A percentile compares a stretch with the other conserved stretches of the same genome.
These are phyloP conservation scores for Arxiozyma slooffiae DNA, from an alignment of 1,139 yeast species.

Conservation along the genomic window DNA sequence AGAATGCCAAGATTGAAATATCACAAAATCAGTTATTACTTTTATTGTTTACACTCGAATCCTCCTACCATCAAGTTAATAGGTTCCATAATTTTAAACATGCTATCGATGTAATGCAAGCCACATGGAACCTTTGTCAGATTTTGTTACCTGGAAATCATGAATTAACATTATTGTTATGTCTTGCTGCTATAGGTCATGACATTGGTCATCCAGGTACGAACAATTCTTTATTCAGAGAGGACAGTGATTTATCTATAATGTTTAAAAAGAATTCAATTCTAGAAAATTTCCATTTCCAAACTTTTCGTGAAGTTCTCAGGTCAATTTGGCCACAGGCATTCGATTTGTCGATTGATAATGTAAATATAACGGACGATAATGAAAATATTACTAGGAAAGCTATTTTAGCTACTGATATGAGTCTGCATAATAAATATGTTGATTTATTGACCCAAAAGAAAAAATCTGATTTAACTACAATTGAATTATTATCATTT, in stretches of 20 bases:
- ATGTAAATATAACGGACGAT: not conserved
- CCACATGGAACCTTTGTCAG: constrained; percentile 37
- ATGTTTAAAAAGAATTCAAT: constrained; percentile 59
- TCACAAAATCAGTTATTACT: constrained; percentile 20
- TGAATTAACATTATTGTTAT: constrained; percentile 30
- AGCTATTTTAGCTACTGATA: constrained; percentile 77
- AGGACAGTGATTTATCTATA: constrained; percentile 57
- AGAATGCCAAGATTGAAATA: constrained; percentile 12
- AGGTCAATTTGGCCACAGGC: constrained; percentile 53
- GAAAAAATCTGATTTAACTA: constrained; percentile 8
- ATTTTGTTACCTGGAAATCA: constrained; percentile 9
- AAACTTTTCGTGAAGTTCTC: constrained; percentile 55
- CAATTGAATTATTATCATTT: constrained; percentile 44
- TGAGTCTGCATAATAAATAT: constrained; percentile 81
- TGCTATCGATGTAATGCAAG: constrained; percentile 92
- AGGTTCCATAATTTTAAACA: constrained; percentile 93
- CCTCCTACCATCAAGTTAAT: constrained; percentile 72
- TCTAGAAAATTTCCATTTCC: constrained; percentile 76
- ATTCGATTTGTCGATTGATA: constrained; percentile 17
- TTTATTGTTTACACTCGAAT: constrained; percentile 36
- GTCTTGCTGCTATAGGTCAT: constrained; percentile 85
- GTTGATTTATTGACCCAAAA: constrained; percentile 32
- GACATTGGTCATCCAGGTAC: constrained; percentile 96
- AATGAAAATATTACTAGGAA: constrained; percentile 21
- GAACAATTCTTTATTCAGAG: constrained; percentile 58